phyloP scores from a whole-genome alignment of 2,329 filamentous ascomycete species.

The Fusarium pseudograminearum region DNA sequence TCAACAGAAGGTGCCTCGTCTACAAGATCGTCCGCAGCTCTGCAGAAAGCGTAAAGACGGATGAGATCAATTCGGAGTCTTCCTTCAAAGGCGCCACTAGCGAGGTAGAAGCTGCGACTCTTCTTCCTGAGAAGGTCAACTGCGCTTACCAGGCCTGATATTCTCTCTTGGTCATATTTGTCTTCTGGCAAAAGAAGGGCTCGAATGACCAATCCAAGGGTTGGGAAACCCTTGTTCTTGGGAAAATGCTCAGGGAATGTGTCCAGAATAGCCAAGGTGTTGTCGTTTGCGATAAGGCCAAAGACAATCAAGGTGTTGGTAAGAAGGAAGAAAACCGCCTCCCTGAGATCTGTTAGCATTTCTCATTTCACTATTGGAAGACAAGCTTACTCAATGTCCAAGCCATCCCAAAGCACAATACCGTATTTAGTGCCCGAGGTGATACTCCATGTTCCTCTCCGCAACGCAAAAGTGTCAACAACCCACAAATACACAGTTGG shows the following conservation, averaged over 20 bases:
- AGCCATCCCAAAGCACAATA: conserved; percentile 69
- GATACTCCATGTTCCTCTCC: conserved; percentile 78
- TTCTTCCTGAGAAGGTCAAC: conserved; percentile 69
- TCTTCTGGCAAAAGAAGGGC: conserved; percentile 61
- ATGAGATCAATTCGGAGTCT: conserved; percentile 76
- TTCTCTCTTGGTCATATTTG: conserved; percentile 68
- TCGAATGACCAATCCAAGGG: conserved; percentile 64
- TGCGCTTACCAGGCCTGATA: conserved; percentile 70
- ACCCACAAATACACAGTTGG: conserved; percentile 79
- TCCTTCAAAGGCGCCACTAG: conserved; percentile 76
- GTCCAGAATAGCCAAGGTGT: conserved; percentile 73
- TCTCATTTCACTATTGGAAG: fast-evolving
- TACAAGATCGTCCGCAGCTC: conserved; percentile 78
- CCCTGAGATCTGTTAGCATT: conserved; percentile 47
- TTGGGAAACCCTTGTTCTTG: conserved; percentile 56
- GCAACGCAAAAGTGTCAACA: conserved; percentile 76
- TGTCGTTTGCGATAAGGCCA: conserved; percentile 76
- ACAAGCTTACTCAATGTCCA: conserved; percentile 70
- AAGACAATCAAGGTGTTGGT: conserved; percentile 78
- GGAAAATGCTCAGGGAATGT: conserved; percentile 71
- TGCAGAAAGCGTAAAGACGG: conserved; percentile 78
- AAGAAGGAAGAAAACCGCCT: conserved; percentile 78
- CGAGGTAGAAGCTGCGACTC: conserved; percentile 80
- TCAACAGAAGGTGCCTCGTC: conserved; percentile 68
- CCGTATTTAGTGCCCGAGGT: conserved; percentile 75